Base-by-base conservation (phyloP, 176 grass and related monocot genomes). In the Elymus sibiricus region DNA sequence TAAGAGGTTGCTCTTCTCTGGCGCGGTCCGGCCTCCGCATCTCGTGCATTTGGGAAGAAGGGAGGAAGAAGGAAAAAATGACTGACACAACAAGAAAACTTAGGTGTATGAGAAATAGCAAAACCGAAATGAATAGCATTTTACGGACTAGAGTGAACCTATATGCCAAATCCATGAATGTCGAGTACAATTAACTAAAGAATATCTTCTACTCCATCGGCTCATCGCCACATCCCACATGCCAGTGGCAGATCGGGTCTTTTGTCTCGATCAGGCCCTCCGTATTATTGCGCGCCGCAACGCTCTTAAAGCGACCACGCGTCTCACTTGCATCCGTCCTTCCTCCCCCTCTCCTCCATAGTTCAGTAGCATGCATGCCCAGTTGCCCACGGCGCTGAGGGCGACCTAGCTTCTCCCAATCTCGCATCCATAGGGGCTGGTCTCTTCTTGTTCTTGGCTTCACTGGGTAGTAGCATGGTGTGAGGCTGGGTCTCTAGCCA, bases 231-330 rank as follows among this genome's bases (percentile, higher is more conserved):
- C 51, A 55, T 55, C 51, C 42, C 71, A 74, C 81, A 74, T 83
- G 81, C 75, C 47, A 27, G 64, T 43, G 63, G 74, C 64, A 78
- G 74, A 13, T 26, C 47, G 32, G 44, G 76, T 79, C 74, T 13
- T 19, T 77, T 78, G 83, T 85, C 83, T 19, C 42, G 59, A 32
- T 64, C 19, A 64, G 81, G n/a, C 7, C 66, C 40, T 62, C 82
- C 38, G 24, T 75, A 16, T 78, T 78, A 77, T 85, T 59, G 64
- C 47, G 3, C 46, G 17, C 46, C 6, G 32, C 47, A 47, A 47
- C 44, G 44, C 46, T 47, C 74, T 70, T 59, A 86, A 70, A 79
- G 64, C 24, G 16, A 70, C 46, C 74, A 70, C 43, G 70, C 70
- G 43, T 49, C 44, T 77, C 46, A 25, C 61, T 46, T 27, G 60